These are phyloP conservation scores for Magnolia sinica DNA, from an alignment of 164 flowering plant species.

Conservation along the genomic window DNA sequence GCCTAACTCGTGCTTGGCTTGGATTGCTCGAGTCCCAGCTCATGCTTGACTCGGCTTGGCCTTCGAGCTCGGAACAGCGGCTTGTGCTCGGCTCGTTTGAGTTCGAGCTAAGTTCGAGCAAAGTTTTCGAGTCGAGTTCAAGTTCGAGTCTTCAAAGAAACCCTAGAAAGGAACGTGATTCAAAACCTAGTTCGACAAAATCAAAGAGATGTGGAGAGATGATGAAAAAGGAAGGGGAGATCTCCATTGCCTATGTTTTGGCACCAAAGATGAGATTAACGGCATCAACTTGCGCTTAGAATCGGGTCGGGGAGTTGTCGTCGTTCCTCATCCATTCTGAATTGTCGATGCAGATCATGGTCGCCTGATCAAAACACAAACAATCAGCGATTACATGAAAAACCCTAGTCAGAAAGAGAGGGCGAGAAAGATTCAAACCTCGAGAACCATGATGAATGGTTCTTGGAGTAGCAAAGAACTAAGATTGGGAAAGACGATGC, in stretches of 20 bases:
- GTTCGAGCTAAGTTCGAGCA: too few species aligned
- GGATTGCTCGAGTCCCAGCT: too few species aligned
- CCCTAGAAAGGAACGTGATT: slow-evolving; percentile 5
- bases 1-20: too few species aligned
- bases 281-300: slow-evolving; percentile 94
- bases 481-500: background rate
- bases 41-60: too few species aligned
- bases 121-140: too few species aligned
- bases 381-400: background rate
- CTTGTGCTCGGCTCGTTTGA: too few species aligned
- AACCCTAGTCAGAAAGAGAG: slow-evolving; percentile 16
- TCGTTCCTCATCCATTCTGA: slow-evolving; percentile 99
- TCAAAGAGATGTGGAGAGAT: background rate
- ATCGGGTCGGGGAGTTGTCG: slow-evolving; percentile 75
- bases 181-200: slow-evolving; percentile 1
- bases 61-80: too few species aligned
- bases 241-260: slow-evolving; percentile 65
- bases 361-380: slow-evolving; percentile 52
- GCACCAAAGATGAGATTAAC: slow-evolving; percentile 93
- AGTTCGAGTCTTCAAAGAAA: background rate
- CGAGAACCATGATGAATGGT: slow-evolving; percentile 50
- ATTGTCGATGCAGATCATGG: slow-evolving; percentile 97
- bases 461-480: background rate
- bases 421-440: slow-evolving; percentile 26
- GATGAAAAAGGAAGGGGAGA: background rate